Evolutionary conservation across 1,284 basidiomycete species (phyloP), one percentile per base, ranked within the genome.

Genomic region (Cystobasidium pallidum): DNA sequence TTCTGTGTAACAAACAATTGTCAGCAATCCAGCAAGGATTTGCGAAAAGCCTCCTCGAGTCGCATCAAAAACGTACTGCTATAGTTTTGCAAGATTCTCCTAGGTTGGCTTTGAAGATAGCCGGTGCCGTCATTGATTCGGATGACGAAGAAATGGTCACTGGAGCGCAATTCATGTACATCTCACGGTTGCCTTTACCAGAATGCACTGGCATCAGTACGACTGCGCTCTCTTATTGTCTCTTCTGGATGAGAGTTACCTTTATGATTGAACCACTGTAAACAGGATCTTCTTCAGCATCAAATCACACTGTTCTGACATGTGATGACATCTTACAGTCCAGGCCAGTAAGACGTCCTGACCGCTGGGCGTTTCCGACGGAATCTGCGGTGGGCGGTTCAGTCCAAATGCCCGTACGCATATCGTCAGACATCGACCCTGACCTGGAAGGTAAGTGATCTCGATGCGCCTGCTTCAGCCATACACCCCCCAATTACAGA

Each of bases 151-250:
- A 36, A 3, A 70, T 51, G 4, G 58, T 7, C 8, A 70, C 43
- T 8, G 67, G 57, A 7, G 67, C 67, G 17, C 49, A 52, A 17
- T 70, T 70, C 57, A 45, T 36, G 30, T 70, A 70, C 57, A 70
- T 61, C n/a, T 70, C 67, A 17, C 43, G 67, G 21, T 52, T 52
- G 1, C 66, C 65, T 30, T 39, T 13, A 13, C 13, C 36, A 6
- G 36, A 39, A 6, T 6, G 36, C 7, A 39, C n/a, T n/a, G n/a
- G 34, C 52, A 32, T 39, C 41, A 39, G 15, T 21, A 2, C 21
- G 24, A 32, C 26, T 15, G 7, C 55, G n/a, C n/a, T n/a, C n/a
- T 39, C 36, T 39, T 39, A 39, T 7, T 6, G 4, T 11, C 30
- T 24, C 13, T 13, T 3, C 11, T n/a, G 32, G 3, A 58, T 41